Evolutionary conservation across 192 early-diverging fungal genomes (phyloP).

Genomic region (Podila epicladia): DNA sequence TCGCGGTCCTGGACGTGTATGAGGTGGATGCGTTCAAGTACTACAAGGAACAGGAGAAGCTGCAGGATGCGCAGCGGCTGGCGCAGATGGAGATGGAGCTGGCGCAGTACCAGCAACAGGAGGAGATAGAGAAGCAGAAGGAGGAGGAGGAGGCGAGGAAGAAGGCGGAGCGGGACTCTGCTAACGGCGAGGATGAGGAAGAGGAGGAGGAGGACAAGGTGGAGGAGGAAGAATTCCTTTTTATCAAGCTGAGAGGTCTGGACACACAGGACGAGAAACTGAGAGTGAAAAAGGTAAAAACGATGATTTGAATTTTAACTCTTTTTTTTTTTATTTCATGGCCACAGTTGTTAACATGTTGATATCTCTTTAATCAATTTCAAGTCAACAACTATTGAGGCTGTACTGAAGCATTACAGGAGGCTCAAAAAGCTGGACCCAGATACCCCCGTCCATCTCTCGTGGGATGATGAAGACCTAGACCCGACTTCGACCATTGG

Average conservation of each 20-base stretch:
- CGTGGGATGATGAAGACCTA: constrained; percentile 66
- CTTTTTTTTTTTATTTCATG: not conserved
- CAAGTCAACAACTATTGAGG: constrained; percentile 50
- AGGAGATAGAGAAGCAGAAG: not conserved
- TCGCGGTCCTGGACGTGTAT: constrained; percentile 25
- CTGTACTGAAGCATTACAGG: constrained; percentile 60
- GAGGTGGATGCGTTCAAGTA: constrained; percentile 16
- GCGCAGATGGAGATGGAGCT: constrained; percentile 13
- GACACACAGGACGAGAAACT: constrained; percentile 46
- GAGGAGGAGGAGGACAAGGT: constrained; percentile 3
- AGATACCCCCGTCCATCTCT: constrained; percentile 33
- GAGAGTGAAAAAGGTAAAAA: constrained; percentile 45
- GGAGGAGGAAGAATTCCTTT: constrained; percentile 12
- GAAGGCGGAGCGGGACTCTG: not conserved
- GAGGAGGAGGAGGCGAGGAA: not conserved
- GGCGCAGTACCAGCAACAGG: not conserved
- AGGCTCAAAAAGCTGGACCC: constrained; percentile 38
- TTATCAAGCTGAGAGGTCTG: constrained; percentile 40
- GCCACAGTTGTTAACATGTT: not conserved
- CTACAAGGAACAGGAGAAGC: constrained; percentile 19
- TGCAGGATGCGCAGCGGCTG: constrained; percentile 11
- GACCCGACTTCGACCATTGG: constrained; percentile 54
- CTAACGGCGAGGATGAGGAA: not conserved
- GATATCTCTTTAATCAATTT: not conserved
- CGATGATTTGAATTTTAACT: not conserved